A percentile compares a stretch with the other conserved stretches of the same genome.
Evolutionary conservation across 352 stramenopile genomes (phyloP).

Genomic region (Globisporangium canariense): DNA sequence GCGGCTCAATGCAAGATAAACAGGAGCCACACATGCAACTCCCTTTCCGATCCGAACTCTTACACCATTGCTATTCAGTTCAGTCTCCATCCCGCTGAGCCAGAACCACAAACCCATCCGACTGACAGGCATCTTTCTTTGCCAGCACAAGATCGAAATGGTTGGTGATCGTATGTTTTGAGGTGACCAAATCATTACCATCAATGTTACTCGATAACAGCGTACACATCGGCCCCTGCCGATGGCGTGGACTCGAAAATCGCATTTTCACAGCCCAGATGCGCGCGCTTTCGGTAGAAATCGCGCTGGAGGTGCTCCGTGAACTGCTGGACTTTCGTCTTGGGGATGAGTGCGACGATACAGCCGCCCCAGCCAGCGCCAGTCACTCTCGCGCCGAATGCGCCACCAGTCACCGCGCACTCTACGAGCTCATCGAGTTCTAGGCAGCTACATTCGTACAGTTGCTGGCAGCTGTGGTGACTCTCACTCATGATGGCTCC

Average conservation of each 20-base stretch:
- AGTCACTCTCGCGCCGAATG: constrained; percentile 68
- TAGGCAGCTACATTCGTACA: constrained; percentile 78
- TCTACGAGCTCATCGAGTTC: constrained; percentile 71
- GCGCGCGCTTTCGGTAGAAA: constrained; percentile 30
- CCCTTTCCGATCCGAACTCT: no score
- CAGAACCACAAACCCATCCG: no score
- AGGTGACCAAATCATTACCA: no score
- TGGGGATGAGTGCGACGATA: constrained; percentile 52
- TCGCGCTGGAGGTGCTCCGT: constrained; percentile 28
- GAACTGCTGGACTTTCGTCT: constrained; percentile 31
- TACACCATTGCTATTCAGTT: no score
- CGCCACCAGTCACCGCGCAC: constrained; percentile 34
- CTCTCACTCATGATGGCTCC: constrained; percentile 67
- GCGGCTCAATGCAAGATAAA: no score
- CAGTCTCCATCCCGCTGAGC: no score
- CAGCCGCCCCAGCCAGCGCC: constrained; percentile 86
- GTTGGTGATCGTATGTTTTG: no score
- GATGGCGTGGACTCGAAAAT: constrained; percentile 2
- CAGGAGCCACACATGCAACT: no score
- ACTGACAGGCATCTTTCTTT: no score
- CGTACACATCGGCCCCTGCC: background rate
- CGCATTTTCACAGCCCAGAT: background rate
- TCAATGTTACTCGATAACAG: no score
- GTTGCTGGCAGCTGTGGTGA: constrained; percentile 52
- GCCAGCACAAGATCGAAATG: no score